Percentiles rank a stretch among this genome's conserved stretches.
Evolutionary conservation across 176 grass and related monocot genomes (phyloP).

Genomic region (Ensete glaucum): DNA sequence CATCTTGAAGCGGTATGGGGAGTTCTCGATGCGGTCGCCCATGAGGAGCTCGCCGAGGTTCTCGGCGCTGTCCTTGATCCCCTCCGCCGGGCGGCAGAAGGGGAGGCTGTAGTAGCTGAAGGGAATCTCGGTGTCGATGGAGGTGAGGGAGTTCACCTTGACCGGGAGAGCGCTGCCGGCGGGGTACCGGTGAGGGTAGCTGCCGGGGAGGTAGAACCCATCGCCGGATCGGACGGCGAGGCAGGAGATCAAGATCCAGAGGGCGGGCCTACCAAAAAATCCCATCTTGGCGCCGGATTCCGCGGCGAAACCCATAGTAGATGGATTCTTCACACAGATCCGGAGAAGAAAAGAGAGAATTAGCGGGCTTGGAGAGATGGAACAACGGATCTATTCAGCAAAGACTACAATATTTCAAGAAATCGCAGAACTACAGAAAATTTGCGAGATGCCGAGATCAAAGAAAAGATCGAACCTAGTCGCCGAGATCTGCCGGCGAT

Average conservation of each 20-base stretch:
- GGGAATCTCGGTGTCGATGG: constrained; percentile 38
- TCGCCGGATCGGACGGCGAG: constrained; percentile 5
- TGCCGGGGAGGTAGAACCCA: constrained; percentile 40
- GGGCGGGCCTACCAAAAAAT: constrained; percentile 12
- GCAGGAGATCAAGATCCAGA: constrained; percentile 18
- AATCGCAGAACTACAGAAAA: not conserved
- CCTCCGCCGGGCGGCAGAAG: constrained; percentile 32
- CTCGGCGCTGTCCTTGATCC: constrained; percentile 40
- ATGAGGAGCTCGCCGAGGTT: constrained; percentile 41
- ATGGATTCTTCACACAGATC: not conserved
- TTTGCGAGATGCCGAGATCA: not conserved
- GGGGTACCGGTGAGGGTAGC: constrained; percentile 30
- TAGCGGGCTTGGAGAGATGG: not conserved
- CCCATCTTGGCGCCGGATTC: constrained; percentile 13
- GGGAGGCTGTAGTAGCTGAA: constrained; percentile 44
- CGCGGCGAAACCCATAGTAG: not conserved
- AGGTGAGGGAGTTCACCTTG: constrained; percentile 47
- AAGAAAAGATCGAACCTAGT: not conserved
- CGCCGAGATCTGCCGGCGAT: not conserved
- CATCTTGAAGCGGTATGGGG: constrained; percentile 38
- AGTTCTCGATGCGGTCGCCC: constrained; percentile 46
- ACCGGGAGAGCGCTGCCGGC: constrained; percentile 21
- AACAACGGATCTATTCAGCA: not conserved
- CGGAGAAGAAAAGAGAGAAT: not conserved
- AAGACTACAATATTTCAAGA: not conserved